A percentile compares a stretch with the other conserved stretches of the same genome.
These are phyloP conservation scores for Plectranthus barbatus DNA, from an alignment of 257 asterid genomes.

Conservation along the genomic window DNA sequence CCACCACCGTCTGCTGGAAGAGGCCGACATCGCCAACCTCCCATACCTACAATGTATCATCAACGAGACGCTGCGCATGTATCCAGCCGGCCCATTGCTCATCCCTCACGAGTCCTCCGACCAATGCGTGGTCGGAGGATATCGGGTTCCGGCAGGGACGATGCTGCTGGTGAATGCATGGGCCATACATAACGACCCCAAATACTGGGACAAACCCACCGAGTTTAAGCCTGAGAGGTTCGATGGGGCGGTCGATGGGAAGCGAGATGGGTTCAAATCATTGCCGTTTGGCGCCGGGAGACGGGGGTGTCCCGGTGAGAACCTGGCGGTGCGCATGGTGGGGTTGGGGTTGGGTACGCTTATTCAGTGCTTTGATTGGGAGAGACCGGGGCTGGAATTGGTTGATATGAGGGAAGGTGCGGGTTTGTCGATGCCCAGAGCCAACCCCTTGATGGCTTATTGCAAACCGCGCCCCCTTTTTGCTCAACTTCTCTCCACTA, in stretches of 20 bases:
- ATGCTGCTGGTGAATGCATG: constrained; percentile 54
- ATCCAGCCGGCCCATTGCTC: constrained; percentile 47
- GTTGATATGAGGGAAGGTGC: constrained; percentile 28
- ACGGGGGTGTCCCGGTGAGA: constrained; percentile 66
- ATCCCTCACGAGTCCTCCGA: constrained; percentile 58
- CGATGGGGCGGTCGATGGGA: too few species aligned
- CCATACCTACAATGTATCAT: constrained; percentile 44
- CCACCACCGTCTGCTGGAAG: constrained; percentile 29
- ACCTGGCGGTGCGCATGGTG: constrained; percentile 45
- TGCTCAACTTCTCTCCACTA: not conserved
- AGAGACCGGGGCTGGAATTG: constrained; percentile 5
- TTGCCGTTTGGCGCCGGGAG: constrained; percentile 60
- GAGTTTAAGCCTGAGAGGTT: constrained; percentile 59
- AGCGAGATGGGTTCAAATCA: constrained; percentile 28
- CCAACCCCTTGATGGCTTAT: constrained; percentile 24
- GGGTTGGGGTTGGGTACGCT: constrained; percentile 38
- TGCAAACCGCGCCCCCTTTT: constrained; percentile 25
- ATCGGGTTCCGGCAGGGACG: constrained; percentile 37
- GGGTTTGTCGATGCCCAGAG: constrained; percentile 24
- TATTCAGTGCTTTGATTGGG: constrained; percentile 65
- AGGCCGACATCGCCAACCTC: constrained; percentile 32
- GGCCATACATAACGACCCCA: constrained; percentile 56
- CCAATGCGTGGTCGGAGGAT: constrained; percentile 38
- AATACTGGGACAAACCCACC: constrained; percentile 36
- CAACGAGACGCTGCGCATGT: constrained; percentile 51